phyloP scores from a whole-genome alignment of 1,139 yeast genomes.

The Yarrowia galli region DNA sequence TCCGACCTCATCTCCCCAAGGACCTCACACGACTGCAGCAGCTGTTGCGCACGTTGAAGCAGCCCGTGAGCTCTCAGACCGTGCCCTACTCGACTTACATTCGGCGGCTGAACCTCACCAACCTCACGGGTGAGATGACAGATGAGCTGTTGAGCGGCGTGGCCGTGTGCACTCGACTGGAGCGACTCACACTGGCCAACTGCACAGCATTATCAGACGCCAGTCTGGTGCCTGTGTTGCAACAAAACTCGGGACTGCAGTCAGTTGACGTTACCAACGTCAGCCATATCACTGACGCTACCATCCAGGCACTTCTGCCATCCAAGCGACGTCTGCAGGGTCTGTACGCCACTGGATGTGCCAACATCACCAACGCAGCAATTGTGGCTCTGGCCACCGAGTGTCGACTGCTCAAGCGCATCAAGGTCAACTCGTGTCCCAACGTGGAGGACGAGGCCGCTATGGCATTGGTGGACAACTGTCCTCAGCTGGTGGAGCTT shows the following conservation, averaged over 20 bases:
- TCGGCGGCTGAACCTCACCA: conserved; percentile 80
- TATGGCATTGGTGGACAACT: conserved; percentile 66
- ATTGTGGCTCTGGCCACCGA: conserved; percentile 64
- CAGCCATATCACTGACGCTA: conserved; percentile 68
- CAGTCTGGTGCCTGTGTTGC: conserved; percentile 68
- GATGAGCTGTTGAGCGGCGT: conserved; percentile 60
- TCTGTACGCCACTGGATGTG: conserved; percentile 86
- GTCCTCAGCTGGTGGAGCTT: conserved; percentile 85
- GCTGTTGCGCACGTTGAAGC: conserved; percentile 45
- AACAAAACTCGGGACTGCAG: conserved; percentile 73
- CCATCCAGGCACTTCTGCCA: conserved; percentile 71
- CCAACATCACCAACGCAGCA: conserved; percentile 68
- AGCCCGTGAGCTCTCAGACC: conserved; percentile 37
- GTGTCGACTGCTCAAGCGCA: conserved; percentile 81
- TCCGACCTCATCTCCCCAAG: conserved; percentile 79
- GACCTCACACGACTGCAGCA: conserved; percentile 52
- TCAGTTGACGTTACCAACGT: conserved; percentile 92
- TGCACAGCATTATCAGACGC: conserved; percentile 70
- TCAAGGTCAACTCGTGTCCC: conserved; percentile 77
- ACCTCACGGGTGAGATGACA: conserved; percentile 70
- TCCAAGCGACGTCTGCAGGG: conserved; percentile 86
- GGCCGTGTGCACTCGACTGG: conserved; percentile 74
- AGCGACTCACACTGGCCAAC: conserved; percentile 83
- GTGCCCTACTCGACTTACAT: conserved; percentile 53
- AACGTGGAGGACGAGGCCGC: conserved; percentile 74